These are phyloP conservation scores for Sabuloglossum arenarium DNA, from an alignment of 495 filamentous ascomycete species.

Conservation along the genomic window DNA sequence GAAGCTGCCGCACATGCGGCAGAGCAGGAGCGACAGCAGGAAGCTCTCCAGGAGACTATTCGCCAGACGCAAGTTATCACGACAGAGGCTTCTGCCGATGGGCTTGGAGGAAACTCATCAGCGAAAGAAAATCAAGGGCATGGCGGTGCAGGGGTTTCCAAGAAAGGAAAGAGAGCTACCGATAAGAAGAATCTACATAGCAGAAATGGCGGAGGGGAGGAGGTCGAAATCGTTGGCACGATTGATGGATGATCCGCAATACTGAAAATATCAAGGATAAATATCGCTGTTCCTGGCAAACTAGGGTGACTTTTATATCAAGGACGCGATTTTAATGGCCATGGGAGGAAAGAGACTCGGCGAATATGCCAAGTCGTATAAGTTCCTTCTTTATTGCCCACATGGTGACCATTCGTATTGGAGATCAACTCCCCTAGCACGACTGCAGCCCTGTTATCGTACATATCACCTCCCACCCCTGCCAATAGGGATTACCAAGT, in stretches of 20 bases:
- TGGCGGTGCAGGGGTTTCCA: background rate
- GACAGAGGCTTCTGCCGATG: background rate
- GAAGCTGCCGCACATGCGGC: constrained; percentile 6
- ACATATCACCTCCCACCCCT: no score
- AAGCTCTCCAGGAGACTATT: constrained; percentile 2
- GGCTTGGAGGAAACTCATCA: background rate
- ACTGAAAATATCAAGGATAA: no score
- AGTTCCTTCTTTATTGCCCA: no score
- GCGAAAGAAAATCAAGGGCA: background rate
- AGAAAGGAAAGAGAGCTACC: constrained; percentile 2
- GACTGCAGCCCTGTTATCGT: no score
- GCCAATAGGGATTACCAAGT: no score
- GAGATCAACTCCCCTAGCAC: no score
- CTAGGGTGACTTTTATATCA: no score
- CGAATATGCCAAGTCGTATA: no score
- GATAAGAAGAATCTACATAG: constrained; percentile 4
- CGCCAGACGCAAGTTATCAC: constrained; percentile 1
- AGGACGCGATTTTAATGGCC: no score
- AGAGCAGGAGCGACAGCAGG: constrained; percentile 5
- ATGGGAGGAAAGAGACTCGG: no score
- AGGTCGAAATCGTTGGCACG: constrained; percentile 6
- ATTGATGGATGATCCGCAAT: background rate
- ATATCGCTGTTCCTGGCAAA: background rate
- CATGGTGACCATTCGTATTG: no score
- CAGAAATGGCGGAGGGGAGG: constrained; percentile 3